Evolutionary conservation across 2,329 filamentous ascomycete genomes (phyloP).

Genomic region (Capronia epimyces): DNA sequence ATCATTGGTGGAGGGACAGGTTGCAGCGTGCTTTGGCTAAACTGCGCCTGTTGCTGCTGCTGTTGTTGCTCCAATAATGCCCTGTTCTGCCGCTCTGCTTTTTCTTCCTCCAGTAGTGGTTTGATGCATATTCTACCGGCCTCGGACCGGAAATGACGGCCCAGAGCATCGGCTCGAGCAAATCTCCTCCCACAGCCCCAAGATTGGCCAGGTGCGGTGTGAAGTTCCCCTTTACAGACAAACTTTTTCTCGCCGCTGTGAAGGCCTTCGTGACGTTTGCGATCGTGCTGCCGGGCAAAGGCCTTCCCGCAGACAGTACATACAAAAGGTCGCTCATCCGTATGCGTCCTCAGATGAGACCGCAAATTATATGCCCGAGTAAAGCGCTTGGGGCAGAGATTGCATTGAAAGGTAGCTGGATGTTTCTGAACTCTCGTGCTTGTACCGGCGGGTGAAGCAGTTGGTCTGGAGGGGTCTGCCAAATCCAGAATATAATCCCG

Average conservation of each 20-base stretch:
- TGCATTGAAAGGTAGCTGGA: constrained; percentile 94
- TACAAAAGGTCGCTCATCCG: constrained; percentile 93
- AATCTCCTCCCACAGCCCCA: constrained; percentile 95
- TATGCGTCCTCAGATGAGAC: constrained; percentile 91
- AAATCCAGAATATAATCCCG: constrained; percentile 82
- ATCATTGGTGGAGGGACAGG: constrained; percentile 53
- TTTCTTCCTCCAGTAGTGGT: constrained; percentile 92
- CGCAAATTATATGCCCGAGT: constrained; percentile 94
- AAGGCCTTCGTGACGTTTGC: constrained; percentile 91
- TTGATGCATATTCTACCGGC: constrained; percentile 95
- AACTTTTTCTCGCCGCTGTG: constrained; percentile 99
- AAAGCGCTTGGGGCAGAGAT: constrained; percentile 87
- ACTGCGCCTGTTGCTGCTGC: constrained; percentile 49
- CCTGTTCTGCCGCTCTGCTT: constrained; percentile 68
- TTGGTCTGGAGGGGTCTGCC: constrained; percentile 79
- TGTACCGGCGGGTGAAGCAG: constrained; percentile 50
- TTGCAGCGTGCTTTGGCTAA: constrained; percentile 47
- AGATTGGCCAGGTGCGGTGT: constrained; percentile 58
- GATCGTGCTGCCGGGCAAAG: constrained; percentile 93
- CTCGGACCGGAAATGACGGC: constrained; percentile 90
- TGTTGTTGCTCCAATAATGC: constrained; percentile 69
- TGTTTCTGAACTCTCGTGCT: constrained; percentile 91
- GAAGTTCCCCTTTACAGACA: constrained; percentile 87
- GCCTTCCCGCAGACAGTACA: constrained; percentile 96
- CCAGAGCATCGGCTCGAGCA: constrained; percentile 88